Evolutionary conservation across 768 basidiomycete genomes (phyloP), one percentile per base, ranked within the genome.

Genomic region (Boletellus ananiceps): DNA sequence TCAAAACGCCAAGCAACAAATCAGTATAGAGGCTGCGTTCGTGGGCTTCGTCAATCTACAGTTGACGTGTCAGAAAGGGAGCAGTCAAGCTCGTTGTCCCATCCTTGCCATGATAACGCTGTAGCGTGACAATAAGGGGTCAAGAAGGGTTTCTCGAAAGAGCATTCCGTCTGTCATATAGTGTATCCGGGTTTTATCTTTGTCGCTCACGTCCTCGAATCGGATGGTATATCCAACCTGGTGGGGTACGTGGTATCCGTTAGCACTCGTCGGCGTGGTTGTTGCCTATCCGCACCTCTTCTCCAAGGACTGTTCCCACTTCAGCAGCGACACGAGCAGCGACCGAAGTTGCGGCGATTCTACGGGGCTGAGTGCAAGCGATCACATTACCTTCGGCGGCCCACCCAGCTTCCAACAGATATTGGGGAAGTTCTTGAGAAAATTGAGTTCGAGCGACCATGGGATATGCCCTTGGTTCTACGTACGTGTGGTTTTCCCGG

Each of bases 141-240:
- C 95, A 33, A 93, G 74, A 59, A 97, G 78, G 19, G 86, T 86
- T 70, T 97, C 94, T 51, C 94, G 82, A 66, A 98, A 97, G 33
- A 99, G 82, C 84, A 98, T 94, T 39, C 96, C 96, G 66, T 99
- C 96, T 29, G 96, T 99, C 81, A 98, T 80, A 67, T 98, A 99
- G 36, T 93, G 78, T 65, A 99, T 90, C 23, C 90, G 79, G 2
- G 96, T 98, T 45, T 81, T 75, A 25, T 86, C 80, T 59, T 88
- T 91, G 63, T 80, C 80, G 60, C 86, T 89, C 45, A 95, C 82
- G 57, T 96, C 92, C 65, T 99, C 96, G 53, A 98, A 98, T 8
- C 96, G 85, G 54, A 99, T 97, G 6, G 89, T 89, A 64, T 99
- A 99, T 7, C 96, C 96, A 57, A 99, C 94, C 93, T 96, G 51